phyloP scores from a whole-genome alignment of 73 alveolate genomes.

The Symbiodinium pilosum region DNA sequence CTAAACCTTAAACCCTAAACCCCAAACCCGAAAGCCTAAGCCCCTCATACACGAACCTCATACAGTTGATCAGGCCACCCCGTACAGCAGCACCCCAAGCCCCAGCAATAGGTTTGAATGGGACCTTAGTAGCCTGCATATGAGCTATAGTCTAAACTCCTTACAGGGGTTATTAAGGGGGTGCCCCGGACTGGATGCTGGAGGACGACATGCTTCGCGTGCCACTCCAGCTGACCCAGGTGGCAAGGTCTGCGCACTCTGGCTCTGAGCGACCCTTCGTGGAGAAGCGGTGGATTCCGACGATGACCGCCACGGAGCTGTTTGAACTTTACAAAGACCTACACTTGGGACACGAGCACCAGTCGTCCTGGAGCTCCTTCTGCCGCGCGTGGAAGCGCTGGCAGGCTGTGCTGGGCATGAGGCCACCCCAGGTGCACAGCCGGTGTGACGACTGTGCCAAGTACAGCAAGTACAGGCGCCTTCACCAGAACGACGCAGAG shows the following conservation, averaged over 20 bases:
- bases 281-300: slow-evolving; percentile 31
- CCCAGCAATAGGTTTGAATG: no score
- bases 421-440: neutral
- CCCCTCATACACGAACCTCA: no score
- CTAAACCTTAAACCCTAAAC: no score
- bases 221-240: neutral
- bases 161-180: no score
- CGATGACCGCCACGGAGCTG: slow-evolving; percentile 14
- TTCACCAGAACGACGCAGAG: slow-evolving; percentile 18
- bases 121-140: no score
- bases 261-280: neutral
- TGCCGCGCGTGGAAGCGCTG: neutral
- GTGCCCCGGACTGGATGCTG: slow-evolving; percentile 13
- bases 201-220: neutral
- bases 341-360: neutral
- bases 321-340: slow-evolving; percentile 34
- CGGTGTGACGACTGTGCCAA: slow-evolving; percentile 64
- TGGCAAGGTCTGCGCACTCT: no score
- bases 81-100: no score
- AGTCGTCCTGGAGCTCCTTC: neutral
- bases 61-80: no score
- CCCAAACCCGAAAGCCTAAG: no score
- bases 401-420: neutral
- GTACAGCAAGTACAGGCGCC: neutral
- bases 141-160: no score